Conservation (phyloP, 2,329 filamentous ascomycete genomes). For the Thyridium curvatum region DNA sequence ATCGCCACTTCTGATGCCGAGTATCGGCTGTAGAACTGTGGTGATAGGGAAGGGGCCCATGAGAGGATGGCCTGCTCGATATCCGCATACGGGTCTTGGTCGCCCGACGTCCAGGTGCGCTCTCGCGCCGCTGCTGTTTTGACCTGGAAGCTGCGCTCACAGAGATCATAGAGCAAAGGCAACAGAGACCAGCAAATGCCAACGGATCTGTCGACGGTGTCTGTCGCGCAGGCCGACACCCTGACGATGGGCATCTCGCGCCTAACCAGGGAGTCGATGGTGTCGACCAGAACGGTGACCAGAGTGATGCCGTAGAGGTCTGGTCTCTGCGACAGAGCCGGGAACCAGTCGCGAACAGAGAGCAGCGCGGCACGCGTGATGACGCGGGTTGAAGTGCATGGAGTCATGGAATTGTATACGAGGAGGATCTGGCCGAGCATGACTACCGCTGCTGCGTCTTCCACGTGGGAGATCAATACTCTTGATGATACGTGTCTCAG, state of each 20-base stretch:
- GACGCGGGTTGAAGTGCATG: constrained; percentile 13
- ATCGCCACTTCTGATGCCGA: constrained; percentile 15
- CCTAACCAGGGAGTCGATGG: constrained; percentile 18
- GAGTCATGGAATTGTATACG: constrained; percentile 16
- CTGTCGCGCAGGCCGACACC: constrained; percentile 9
- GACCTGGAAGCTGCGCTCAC: constrained; percentile 14
- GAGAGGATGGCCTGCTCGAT: constrained; percentile 4
- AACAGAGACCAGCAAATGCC: constrained; percentile 20
- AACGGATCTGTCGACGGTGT: constrained; percentile 19
- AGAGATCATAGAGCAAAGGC: constrained; percentile 23
- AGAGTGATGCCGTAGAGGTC: constrained; percentile 19
- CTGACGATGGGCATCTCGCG: constrained; percentile 22
- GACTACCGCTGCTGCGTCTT: constrained; percentile 6
- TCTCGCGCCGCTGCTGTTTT: constrained; percentile 4
- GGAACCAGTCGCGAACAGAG: constrained; percentile 18
- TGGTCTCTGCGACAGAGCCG: constrained; percentile 13
- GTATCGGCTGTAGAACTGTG: constrained; percentile 12
- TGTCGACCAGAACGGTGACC: constrained; percentile 22
- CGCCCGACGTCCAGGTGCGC: neutral
- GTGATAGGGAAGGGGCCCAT: constrained; percentile 6
- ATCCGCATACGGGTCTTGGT: constrained; percentile 4
- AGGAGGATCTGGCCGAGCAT: constrained; percentile 6
- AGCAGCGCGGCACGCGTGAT: constrained; percentile 20
- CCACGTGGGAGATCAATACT: neutral
- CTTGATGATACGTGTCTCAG: too few species aligned